These are phyloP conservation scores for Albugo candida DNA, from an alignment of 352 stramenopile genomes.

Conservation along the genomic window DNA sequence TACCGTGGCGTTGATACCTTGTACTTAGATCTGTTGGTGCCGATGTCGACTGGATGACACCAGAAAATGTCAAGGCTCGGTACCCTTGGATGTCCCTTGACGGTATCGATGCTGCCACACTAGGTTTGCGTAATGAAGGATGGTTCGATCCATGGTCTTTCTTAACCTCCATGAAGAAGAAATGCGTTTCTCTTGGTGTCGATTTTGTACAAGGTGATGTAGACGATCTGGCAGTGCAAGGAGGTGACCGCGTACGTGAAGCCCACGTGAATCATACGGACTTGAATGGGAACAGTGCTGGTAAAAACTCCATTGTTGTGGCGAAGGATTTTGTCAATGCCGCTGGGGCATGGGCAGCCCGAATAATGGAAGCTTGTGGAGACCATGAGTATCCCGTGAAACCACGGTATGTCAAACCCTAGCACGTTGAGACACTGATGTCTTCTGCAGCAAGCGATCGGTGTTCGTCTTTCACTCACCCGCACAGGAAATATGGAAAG, in stretches of 20 bases:
- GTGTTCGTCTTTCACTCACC: conserved; percentile 66
- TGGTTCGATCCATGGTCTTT: conserved; percentile 78
- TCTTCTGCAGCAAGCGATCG: conserved; percentile 28
- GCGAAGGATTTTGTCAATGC: conserved; percentile 60
- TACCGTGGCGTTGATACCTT: background rate
- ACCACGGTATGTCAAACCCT: conserved; percentile 14
- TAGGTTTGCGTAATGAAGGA: conserved; percentile 50
- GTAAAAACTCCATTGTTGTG: conserved; percentile 13
- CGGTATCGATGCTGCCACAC: conserved; percentile 28
- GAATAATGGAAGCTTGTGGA: conserved; percentile 40
- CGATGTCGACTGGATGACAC: conserved; percentile 17
- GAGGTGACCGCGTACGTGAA: conserved; percentile 32
- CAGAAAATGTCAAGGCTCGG: conserved; percentile 24
- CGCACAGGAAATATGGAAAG: conserved; percentile 53
- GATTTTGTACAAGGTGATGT: conserved; percentile 53
- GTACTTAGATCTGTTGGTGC: background rate
- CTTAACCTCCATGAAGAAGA: conserved; percentile 51
- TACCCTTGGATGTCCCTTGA: conserved; percentile 66
- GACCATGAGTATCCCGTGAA: conserved; percentile 56
- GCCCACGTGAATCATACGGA: conserved; percentile 26
- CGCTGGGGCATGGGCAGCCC: conserved; percentile 44
- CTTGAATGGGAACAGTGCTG: conserved; percentile 7
- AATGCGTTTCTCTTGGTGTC: conserved; percentile 45
- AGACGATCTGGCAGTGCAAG: conserved; percentile 32
- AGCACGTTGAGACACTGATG: background rate